Evolutionary conservation across 208 protist genomes (phyloP).

Genomic region (Crithidia mellificae): DNA sequence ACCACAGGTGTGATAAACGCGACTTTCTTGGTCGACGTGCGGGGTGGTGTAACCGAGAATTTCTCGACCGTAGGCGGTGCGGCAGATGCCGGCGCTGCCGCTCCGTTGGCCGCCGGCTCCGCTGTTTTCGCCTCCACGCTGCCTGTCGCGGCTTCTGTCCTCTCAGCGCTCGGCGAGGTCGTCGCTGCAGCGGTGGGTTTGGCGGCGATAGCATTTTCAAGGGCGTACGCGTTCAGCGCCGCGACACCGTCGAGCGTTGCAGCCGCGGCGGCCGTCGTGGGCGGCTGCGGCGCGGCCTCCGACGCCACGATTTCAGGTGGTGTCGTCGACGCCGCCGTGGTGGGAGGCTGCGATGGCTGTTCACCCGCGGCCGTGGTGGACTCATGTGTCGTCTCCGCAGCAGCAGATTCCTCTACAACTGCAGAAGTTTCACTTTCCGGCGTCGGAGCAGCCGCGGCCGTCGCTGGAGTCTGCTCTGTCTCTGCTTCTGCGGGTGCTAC

Average conservation of each 20-base stretch:
- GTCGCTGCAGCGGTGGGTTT: neutral
- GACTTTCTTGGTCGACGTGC: constrained; percentile 14
- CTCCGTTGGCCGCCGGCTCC: neutral
- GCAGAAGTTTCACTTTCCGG: too few species aligned
- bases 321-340: neutral
- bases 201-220: constrained; percentile 14
- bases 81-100: neutral
- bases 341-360: too few species aligned
- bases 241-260: constrained; percentile 17
- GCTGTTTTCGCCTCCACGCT: too few species aligned
- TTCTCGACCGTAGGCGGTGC: neutral
- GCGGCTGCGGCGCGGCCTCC: neutral
- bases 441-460: neutral
- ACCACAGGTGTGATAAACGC: constrained; percentile 23
- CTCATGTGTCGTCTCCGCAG: neutral
- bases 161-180: neutral
- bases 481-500: neutral
- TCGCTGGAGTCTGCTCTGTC: neutral
- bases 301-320: neutral
- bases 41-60: neutral
- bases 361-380: neutral
- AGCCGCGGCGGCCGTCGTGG: neutral
- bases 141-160: neutral
- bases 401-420: too few species aligned
- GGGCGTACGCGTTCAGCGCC: constrained; percentile 34